Conservation (phyloP, 768 basidiomycete species). For the Macrolepiota fuliginosa region DNA sequence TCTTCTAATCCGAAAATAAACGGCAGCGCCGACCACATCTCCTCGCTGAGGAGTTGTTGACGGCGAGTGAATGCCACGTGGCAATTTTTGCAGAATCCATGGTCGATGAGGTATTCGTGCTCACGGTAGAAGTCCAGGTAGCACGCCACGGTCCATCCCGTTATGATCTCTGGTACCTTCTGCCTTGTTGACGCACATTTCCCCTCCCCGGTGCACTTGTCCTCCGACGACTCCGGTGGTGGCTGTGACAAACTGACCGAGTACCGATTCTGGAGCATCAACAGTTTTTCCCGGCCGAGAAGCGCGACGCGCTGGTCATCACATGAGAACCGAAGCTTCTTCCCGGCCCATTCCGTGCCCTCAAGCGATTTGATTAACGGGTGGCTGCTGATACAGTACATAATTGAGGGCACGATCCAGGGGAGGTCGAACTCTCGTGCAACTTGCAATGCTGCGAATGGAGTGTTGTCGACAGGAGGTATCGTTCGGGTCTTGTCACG, state of each 20-base stretch:
- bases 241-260: not conserved
- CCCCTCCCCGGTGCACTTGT: constrained; percentile 14
- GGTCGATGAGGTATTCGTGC: constrained; percentile 19
- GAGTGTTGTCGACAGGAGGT: constrained; percentile 35
- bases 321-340: constrained; percentile 22
- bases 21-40: constrained; percentile 31
- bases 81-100: constrained; percentile 25
- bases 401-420: constrained; percentile 33
- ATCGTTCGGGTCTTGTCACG: constrained; percentile 34
- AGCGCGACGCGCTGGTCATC: constrained; percentile 25
- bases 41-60: constrained; percentile 20
- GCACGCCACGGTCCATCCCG: constrained; percentile 29
- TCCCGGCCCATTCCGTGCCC: constrained; percentile 26
- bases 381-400: constrained; percentile 36
- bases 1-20: constrained; percentile 26
- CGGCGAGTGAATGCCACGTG: constrained; percentile 16
- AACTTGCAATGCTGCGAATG: constrained; percentile 33
- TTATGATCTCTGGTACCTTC: constrained; percentile 23
- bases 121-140: constrained; percentile 32
- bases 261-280: constrained; percentile 20
- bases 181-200: constrained; percentile 18
- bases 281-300: constrained; percentile 25
- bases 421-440: constrained; percentile 32
- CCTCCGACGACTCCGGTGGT: constrained; percentile 12
- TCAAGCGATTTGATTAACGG: constrained; percentile 36